Evolutionary conservation across 306 rosid genomes (phyloP).

Genomic region (Ochetophila trinervis): DNA sequence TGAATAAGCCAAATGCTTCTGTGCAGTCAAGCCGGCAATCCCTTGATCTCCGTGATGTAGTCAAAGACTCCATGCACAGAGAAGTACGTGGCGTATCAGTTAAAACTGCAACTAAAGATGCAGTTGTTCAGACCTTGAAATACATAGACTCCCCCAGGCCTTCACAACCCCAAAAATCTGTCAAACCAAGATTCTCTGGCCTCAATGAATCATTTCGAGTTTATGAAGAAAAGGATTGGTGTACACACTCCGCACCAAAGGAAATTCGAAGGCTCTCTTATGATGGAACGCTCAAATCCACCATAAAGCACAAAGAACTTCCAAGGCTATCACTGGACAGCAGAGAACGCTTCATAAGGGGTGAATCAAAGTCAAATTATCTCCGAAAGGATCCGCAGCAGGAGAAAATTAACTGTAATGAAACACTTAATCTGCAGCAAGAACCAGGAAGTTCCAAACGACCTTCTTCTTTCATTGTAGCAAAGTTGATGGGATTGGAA

Average conservation of each 20-base stretch:
- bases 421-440: constrained; percentile 31
- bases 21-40: constrained; percentile 28
- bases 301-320: constrained; percentile 57
- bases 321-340: constrained; percentile 95
- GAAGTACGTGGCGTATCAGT: constrained; percentile 51
- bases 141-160: constrained; percentile 86
- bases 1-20: constrained; percentile 31
- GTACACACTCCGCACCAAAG: constrained; percentile 19
- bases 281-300: constrained; percentile 61
- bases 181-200: constrained; percentile 30
- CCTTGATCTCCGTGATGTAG: constrained; percentile 36
- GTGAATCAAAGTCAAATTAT: constrained; percentile 46
- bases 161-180: constrained; percentile 31
- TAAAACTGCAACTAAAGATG: constrained; percentile 47
- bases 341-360: constrained; percentile 42
- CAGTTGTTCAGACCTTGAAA: constrained; percentile 41
- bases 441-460: constrained; percentile 53
- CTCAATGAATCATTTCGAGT: constrained; percentile 40
- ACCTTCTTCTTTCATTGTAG: constrained; percentile 62
- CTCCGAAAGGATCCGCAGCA: constrained; percentile 40
- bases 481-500: constrained; percentile 89
- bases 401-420: constrained; percentile 29
- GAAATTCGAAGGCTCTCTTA: constrained; percentile 62
- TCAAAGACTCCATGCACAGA: constrained; percentile 55
- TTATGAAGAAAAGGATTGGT: constrained; percentile 29